Conservation (phyloP, 2,329 filamentous ascomycete genomes). For the Shiraia sp. region DNA sequence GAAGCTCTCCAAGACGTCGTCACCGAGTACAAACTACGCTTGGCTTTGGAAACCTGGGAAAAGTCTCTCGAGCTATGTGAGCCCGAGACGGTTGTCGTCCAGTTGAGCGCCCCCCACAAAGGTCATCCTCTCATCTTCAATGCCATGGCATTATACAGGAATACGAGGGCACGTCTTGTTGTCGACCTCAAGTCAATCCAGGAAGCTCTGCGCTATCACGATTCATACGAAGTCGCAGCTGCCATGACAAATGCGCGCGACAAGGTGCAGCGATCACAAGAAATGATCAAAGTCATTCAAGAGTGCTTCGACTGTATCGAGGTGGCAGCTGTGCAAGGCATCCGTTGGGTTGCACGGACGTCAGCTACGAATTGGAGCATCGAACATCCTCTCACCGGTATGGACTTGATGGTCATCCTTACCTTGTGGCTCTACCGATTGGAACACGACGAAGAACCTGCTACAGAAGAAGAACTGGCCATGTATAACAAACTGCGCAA, state of each 20-base stretch:
- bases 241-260: constrained; percentile 95
- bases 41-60: constrained; percentile 98
- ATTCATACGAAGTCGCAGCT: constrained; percentile 93
- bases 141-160: constrained; percentile 94
- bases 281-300: constrained; percentile 98
- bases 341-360: constrained; percentile 97
- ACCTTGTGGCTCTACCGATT: constrained; percentile 98
- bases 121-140: constrained; percentile 97
- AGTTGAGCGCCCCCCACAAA: constrained; percentile 91
- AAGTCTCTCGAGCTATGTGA: constrained; percentile 93
- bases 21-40: constrained; percentile 94
- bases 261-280: constrained; percentile 89
- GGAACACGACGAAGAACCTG: constrained; percentile 96
- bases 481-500: constrained; percentile 94
- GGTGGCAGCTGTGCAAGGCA: constrained; percentile 89
- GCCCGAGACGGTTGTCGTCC: constrained; percentile 83
- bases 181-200: constrained; percentile 96
- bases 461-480: constrained; percentile 77
- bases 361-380: constrained; percentile 99
- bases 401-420: constrained; percentile 97
- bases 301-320: constrained; percentile 98
- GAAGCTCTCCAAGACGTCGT: constrained; percentile 96
- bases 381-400: constrained; percentile 92
- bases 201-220: constrained; percentile 94
- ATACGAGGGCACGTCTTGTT: constrained; percentile 87